phyloP scores from a whole-genome alignment of 2,329 filamentous ascomycete genomes.

The Fusarium sp. region DNA sequence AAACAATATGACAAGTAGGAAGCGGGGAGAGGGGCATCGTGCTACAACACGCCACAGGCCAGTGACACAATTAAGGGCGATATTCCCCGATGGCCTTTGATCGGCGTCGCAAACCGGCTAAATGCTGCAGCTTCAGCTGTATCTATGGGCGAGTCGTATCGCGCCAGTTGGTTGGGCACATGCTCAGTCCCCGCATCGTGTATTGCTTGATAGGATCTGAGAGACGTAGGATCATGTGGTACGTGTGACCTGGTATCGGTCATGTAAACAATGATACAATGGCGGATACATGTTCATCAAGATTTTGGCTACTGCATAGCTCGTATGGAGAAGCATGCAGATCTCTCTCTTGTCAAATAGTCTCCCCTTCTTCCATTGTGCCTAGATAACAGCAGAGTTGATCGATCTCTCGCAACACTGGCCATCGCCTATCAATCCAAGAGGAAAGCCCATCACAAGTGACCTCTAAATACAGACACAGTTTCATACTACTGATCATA shows the following conservation, averaged over 20 bases:
- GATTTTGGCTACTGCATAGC: background rate
- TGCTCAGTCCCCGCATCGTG: background rate
- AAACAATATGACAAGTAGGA: background rate
- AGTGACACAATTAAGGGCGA: background rate
- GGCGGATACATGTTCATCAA: background rate
- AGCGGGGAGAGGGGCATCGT: background rate
- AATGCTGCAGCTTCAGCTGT: background rate
- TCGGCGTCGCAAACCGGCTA: background rate
- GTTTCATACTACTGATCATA: background rate
- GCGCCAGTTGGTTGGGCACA: background rate
- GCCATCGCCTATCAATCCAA: background rate
- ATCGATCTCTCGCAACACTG: background rate
- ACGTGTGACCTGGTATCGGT: background rate
- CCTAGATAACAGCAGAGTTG: background rate
- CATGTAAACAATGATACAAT: background rate
- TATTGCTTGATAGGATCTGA: background rate
- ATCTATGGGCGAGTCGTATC: background rate
- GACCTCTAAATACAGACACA: background rate
- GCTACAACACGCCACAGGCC: background rate
- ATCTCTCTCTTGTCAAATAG: background rate
- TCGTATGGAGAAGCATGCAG: background rate
- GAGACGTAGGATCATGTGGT: background rate
- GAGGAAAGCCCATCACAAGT: background rate
- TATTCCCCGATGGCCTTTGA: background rate
- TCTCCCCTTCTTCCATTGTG: background rate